Evolutionary conservation across 768 basidiomycete species (phyloP).

Genomic region (Sarcodon aspratus): DNA sequence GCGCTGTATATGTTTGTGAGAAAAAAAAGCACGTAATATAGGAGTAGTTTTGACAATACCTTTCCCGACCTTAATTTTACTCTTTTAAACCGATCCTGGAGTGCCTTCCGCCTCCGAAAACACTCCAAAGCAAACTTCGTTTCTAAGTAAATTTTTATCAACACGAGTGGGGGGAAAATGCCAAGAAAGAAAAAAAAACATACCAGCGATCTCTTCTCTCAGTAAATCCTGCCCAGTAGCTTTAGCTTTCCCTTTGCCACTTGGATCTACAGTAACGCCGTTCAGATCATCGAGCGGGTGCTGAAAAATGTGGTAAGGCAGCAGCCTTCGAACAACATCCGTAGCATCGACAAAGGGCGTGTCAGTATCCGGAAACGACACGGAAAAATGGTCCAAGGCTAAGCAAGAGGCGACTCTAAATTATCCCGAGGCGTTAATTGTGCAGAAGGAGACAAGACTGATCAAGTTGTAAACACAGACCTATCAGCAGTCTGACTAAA

Average conservation of each 20-base stretch:
- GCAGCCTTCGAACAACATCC: constrained; percentile 59
- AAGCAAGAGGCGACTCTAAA: constrained; percentile 45
- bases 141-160: constrained; percentile 28
- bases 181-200: constrained; percentile 4
- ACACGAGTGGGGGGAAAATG: constrained; percentile 2
- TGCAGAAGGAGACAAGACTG: neutral
- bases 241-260: constrained; percentile 55
- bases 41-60: constrained; percentile 25
- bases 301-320: constrained; percentile 75
- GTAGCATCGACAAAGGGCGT: constrained; percentile 49
- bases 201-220: constrained; percentile 44
- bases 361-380: constrained; percentile 56
- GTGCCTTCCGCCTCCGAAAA: constrained; percentile 39
- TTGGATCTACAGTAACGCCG: constrained; percentile 9
- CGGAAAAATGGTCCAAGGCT: constrained; percentile 49
- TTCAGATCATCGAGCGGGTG: constrained; percentile 59
- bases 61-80: constrained; percentile 42
- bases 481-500: neutral
- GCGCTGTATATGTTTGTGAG: constrained; percentile 28
- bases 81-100: constrained; percentile 49
- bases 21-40: neutral
- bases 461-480: neutral
- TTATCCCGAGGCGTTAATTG: neutral
- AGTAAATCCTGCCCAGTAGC: constrained; percentile 31
- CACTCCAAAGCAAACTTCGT: constrained; percentile 64